Evolutionary conservation across 2,329 filamentous ascomycete species (phyloP).

Genomic region (Calonectria multiphialidica): DNA sequence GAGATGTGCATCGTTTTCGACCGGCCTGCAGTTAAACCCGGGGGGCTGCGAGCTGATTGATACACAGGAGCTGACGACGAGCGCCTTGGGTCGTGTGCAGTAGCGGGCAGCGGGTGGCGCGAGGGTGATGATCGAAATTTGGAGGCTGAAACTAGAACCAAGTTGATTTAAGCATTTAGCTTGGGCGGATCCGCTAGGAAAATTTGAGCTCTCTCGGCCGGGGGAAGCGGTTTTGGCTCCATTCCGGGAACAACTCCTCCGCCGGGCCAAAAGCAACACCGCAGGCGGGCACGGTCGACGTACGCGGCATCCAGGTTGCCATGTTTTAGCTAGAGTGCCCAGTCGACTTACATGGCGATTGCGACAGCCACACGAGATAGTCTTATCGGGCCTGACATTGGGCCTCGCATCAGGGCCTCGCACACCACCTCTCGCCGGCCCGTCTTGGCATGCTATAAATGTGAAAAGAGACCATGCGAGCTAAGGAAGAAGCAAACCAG

Average conservation of each 20-base stretch:
- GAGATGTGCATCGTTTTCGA: background rate
- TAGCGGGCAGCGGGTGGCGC: background rate
- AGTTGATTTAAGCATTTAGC: conserved; percentile 9
- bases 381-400: background rate
- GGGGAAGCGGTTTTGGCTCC: background rate
- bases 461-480: background rate
- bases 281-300: background rate
- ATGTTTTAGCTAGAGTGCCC: conserved; percentile 2
- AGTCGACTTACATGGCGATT: conserved; percentile 4
- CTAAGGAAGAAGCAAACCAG: conserved; percentile 1
- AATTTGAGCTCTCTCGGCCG: background rate
- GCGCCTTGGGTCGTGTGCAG: background rate
- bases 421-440: background rate
- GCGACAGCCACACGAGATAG: conserved; percentile 3
- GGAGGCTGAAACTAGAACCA: conserved; percentile 17
- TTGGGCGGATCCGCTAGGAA: background rate
- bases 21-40: background rate
- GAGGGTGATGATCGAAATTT: conserved; percentile 6
- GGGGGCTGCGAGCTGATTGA: background rate
- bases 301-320: background rate
- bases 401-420: background rate
- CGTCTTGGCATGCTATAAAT: background rate
- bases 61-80: background rate
- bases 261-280: background rate
- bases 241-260: background rate